Conservation (phyloP, 78 protist genomes). For the Emiliania huxleyi region DNA sequence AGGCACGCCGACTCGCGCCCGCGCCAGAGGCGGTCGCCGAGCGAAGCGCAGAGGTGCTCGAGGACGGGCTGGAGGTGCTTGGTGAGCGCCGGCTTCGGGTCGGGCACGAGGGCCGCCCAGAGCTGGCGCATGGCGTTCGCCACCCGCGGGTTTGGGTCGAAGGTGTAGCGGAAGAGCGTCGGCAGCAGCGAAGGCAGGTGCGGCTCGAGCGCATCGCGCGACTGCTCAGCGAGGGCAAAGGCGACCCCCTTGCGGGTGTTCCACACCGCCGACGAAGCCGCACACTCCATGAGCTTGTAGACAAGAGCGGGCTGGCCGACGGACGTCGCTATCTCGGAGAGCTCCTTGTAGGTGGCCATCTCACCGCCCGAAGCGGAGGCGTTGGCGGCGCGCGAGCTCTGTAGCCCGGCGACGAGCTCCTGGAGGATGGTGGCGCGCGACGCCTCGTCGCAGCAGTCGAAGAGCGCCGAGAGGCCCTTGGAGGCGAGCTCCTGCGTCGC, state of each 20-base stretch:
- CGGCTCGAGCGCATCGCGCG: background rate
- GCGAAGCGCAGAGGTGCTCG: background rate
- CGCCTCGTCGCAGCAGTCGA: background rate
- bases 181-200: background rate
- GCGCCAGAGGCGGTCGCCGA: background rate
- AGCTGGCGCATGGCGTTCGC: background rate
- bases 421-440: background rate
- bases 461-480: conserved; percentile 4
- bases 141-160: background rate
- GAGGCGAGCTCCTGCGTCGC: background rate
- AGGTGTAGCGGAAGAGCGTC: background rate
- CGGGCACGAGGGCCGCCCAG: background rate
- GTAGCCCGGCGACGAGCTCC: background rate
- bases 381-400: background rate
- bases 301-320: conserved; percentile 12
- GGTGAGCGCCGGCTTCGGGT: background rate
- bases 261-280: background rate
- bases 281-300: background rate
- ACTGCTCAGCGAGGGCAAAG: background rate
- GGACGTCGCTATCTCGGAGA: background rate
- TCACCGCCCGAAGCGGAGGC: background rate
- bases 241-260: conserved; percentile 28
- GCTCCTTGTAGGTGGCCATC: background rate
- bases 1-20: background rate
- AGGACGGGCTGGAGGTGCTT: background rate